A percentile compares a stretch with the other conserved stretches of the same genome.
phyloP scores from a whole-genome alignment of 306 rosid genomes.

The Cicer arietinum region DNA sequence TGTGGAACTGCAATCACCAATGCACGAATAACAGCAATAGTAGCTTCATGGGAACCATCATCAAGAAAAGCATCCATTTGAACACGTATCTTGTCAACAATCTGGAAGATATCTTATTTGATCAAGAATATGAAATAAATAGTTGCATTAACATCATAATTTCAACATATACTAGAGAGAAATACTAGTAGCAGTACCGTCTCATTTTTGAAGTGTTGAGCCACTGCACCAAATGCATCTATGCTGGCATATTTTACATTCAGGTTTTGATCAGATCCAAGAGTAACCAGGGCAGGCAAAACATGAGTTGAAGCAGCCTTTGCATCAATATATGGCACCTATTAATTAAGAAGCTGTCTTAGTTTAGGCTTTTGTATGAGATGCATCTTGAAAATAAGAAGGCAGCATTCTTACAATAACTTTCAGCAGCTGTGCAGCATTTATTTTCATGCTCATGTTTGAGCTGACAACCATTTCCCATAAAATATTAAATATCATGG shows the following conservation, averaged over 20 bases:
- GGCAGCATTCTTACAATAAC: slow-evolving; percentile 68
- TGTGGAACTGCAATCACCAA: slow-evolving; percentile 92
- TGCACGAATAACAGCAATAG: slow-evolving; percentile 89
- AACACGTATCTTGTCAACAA: slow-evolving; percentile 95
- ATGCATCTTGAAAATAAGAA: slow-evolving; percentile 44
- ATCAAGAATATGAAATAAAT: slow-evolving; percentile 41
- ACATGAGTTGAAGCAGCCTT: slow-evolving; percentile 91
- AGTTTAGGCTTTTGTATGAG: slow-evolving; percentile 41
- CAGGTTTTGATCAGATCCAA: slow-evolving; percentile 90
- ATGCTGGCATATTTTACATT: slow-evolving; percentile 96
- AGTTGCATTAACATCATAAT: slow-evolving; percentile 36
- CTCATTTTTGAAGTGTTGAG: slow-evolving; percentile 90
- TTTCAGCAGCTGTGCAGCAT: slow-evolving; percentile 85
- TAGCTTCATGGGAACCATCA: slow-evolving; percentile 97
- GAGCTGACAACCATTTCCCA: slow-evolving; percentile 99
- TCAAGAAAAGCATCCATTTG: slow-evolving; percentile 99
- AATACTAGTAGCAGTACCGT: slow-evolving; percentile 58
- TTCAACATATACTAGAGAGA: slow-evolving; percentile 40
- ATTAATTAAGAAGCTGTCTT: slow-evolving; percentile 32
- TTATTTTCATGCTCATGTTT: slow-evolving; percentile 73
- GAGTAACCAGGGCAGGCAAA: slow-evolving; percentile 93
- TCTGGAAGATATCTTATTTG: slow-evolving; percentile 54
- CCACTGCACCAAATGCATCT: slow-evolving; percentile 93
- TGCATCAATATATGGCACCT: slow-evolving; percentile 88
- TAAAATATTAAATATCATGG: slow-evolving; percentile 76